phyloP scores from a whole-genome alignment of 495 filamentous ascomycete genomes.

The Chaetomium fimeti region DNA sequence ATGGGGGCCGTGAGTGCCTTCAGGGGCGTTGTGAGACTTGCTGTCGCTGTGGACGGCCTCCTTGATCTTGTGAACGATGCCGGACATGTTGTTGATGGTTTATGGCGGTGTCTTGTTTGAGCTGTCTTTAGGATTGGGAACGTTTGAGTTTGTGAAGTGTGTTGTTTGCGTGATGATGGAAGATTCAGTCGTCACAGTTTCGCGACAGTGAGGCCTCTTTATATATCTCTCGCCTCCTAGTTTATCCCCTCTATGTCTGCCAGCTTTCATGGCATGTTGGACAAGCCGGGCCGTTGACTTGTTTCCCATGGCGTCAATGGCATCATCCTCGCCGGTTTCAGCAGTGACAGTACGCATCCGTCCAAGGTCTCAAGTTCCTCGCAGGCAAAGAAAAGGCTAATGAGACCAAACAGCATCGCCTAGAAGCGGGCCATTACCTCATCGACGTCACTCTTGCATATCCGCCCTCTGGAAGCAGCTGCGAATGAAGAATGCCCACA shows the following conservation, averaged over 20 bases:
- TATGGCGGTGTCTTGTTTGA: conserved; percentile 16
- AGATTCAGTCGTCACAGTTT: neutral
- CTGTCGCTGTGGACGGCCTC: conserved; percentile 57
- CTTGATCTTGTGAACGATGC: conserved; percentile 71
- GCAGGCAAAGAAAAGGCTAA: neutral
- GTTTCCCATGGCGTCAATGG: conserved; percentile 13
- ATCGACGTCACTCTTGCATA: conserved; percentile 20
- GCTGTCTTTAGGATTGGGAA: neutral
- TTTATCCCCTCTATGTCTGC: neutral
- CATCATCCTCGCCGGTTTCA: conserved; percentile 19
- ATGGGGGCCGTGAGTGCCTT: conserved; percentile 45
- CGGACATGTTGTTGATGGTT: conserved; percentile 59
- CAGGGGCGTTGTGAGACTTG: conserved; percentile 29
- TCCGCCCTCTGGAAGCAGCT: neutral
- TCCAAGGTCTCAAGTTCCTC: neutral
- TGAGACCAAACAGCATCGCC: neutral
- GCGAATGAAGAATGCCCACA: neutral
- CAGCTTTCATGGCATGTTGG: neutral
- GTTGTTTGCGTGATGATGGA: conserved; percentile 23
- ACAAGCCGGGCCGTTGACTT: neutral
- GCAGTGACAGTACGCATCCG: neutral
- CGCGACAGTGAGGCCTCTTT: conserved; percentile 3
- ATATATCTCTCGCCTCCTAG: conserved; percentile 10
- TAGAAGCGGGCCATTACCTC: conserved; percentile 17
- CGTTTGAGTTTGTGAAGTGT: conserved; percentile 8